Evolutionary conservation across 768 basidiomycete species (phyloP), one percentile per base, ranked within the genome.

Genomic region (Russula foetens): DNA sequence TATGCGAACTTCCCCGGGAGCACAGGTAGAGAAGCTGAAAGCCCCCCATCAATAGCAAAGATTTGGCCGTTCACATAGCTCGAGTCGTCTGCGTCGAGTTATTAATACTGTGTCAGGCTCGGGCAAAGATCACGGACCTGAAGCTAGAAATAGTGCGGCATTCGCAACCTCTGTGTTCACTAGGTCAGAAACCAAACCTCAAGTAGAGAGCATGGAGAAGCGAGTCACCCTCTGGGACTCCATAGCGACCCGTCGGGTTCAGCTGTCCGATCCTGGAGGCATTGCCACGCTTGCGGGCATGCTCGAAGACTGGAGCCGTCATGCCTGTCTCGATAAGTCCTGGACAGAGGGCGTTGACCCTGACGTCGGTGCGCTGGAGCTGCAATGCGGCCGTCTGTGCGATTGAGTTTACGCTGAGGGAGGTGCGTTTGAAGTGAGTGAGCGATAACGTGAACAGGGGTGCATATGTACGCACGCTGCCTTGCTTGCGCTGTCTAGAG

Each of bases 251-350:
- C 60, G 91, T 70, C 11, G 94, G 85, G 70, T 95, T 95, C 56
- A 96, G 73, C 68, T 90, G 79, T 4, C 94, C 94, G 53, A 98
- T 80, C 74, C 87, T 92, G 53, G 75, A 74, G 21, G 74, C 79
- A n/a, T 77, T 88, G 9, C 94, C 94, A 26, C 85, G 81, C 59
- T 82, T 71, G 24, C 88, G 83, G 29, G 94, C 94, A 51, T 79
- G 79, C 28, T 88, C 83, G 67, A 98, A 98, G 33, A 86, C 79
- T n/a, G 66, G 69, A 51, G 73, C 75, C 2, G 95, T 95, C 92
- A 98, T 97, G 52, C 86, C 89, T 9, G 94, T 98, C 75, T 96
- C 90, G 68, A 97, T 92, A 59, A 97, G 74, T 15, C 93, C 94
- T 6, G 95, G 95, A 69, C 92, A 95, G 66, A 97, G 84, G 46